These are phyloP conservation scores for Fonsecaea erecta DNA, from an alignment of 2,329 filamentous ascomycete genomes.

Conservation along the genomic window DNA sequence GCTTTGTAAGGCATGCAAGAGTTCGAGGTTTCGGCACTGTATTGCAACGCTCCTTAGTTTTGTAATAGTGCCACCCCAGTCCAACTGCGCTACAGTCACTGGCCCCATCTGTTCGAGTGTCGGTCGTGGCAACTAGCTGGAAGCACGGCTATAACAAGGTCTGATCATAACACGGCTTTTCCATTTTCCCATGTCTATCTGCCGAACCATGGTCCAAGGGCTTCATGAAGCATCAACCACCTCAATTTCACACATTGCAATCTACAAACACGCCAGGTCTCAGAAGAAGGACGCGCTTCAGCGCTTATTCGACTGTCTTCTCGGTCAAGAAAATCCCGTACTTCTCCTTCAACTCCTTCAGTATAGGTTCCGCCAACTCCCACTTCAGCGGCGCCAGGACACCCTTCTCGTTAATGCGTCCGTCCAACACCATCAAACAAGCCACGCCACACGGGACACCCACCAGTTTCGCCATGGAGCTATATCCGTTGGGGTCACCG, in stretches of 20 bases:
- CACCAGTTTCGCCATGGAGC: conserved; percentile 81
- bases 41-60: too few species aligned
- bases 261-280: background rate
- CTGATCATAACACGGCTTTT: background rate
- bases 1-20: too few species aligned
- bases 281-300: background rate
- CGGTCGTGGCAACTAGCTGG: too few species aligned
- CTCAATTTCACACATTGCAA: background rate
- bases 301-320: conserved; percentile 55
- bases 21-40: too few species aligned
- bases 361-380: conserved; percentile 72
- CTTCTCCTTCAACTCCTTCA: conserved; percentile 77
- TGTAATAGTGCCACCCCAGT: too few species aligned
- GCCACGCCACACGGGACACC: conserved; percentile 76
- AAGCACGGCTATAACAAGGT: background rate
- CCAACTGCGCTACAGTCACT: too few species aligned
- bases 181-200: background rate
- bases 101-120: too few species aligned
- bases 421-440: conserved; percentile 76
- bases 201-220: background rate
- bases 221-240: background rate
- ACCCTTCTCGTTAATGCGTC: conserved; percentile 72
- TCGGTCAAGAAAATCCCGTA: conserved; percentile 75
- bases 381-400: conserved; percentile 76
- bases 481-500: conserved; percentile 73